Conservation (phyloP, 495 filamentous ascomycete genomes). For the Talaromyces trachyspermus region DNA sequence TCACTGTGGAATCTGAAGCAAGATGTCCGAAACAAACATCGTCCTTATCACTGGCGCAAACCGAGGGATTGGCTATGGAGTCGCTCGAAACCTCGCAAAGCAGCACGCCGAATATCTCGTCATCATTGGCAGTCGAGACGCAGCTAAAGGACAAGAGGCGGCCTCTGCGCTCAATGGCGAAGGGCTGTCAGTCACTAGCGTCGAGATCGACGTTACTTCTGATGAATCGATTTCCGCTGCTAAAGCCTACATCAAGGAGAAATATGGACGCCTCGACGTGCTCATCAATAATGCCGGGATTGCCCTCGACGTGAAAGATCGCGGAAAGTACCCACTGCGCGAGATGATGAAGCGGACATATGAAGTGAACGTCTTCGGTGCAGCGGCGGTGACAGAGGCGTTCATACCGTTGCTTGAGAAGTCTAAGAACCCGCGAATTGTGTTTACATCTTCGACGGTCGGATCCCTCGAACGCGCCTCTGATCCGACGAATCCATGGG, state of each 20-base stretch:
- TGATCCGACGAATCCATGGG: neutral
- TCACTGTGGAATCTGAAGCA: neutral
- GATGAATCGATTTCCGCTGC: slow-evolving; percentile 30
- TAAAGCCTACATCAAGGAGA: slow-evolving; percentile 20
- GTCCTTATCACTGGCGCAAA: slow-evolving; percentile 39
- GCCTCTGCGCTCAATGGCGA: slow-evolving; percentile 13
- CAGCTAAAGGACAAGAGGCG: slow-evolving; percentile 17
- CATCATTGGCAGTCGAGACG: slow-evolving; percentile 26
- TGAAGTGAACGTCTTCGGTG: slow-evolving; percentile 35
- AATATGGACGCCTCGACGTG: slow-evolving; percentile 22
- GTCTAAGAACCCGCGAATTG: slow-evolving; percentile 26
- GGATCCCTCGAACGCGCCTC: slow-evolving; percentile 18
- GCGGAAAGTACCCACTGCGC: slow-evolving; percentile 14
- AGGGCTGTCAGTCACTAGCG: slow-evolving; percentile 16
- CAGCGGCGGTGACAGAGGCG: slow-evolving; percentile 27
- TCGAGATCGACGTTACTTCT: slow-evolving; percentile 32
- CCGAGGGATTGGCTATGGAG: slow-evolving; percentile 38
- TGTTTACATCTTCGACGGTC: slow-evolving; percentile 31
- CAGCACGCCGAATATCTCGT: slow-evolving; percentile 25
- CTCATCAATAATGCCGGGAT: slow-evolving; percentile 35
- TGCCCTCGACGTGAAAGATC: slow-evolving; percentile 17
- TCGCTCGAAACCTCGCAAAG: slow-evolving; percentile 24
- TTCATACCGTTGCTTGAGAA: slow-evolving; percentile 37
- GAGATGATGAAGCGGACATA: slow-evolving; percentile 23
- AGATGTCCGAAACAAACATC: slow-evolving; percentile 15